These are phyloP conservation scores for Apophysomyces sp. DNA, from an alignment of 371 early-diverging fungal species.

Conservation along the genomic window DNA sequence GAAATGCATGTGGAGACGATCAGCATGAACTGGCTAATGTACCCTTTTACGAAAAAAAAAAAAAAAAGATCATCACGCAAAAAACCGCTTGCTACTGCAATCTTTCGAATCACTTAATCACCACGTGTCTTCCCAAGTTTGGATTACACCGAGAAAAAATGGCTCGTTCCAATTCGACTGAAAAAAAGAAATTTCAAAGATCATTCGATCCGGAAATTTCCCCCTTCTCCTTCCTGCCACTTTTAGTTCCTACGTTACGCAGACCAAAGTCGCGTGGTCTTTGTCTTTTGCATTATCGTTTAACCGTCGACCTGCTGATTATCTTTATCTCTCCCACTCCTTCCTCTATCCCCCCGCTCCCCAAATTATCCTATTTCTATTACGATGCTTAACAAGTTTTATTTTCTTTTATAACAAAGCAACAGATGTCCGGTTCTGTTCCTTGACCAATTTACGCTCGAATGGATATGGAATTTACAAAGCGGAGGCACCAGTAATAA, in stretches of 20 bases:
- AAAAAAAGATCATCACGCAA: neutral
- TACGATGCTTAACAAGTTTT: neutral
- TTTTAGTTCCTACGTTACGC: neutral
- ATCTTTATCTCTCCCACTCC: neutral
- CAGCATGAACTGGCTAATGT: neutral
- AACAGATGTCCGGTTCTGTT: slow-evolving; percentile 8
- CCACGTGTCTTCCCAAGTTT: slow-evolving; percentile 1
- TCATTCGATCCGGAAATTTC: slow-evolving; percentile 1
- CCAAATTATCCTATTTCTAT: no score
- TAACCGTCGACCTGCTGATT: neutral
- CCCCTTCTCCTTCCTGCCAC: neutral
- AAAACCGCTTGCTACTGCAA: neutral
- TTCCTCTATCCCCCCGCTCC: no score
- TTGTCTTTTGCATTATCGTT: neutral
- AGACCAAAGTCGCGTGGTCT: neutral
- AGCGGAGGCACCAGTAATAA: slow-evolving; percentile 94
- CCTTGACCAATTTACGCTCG: slow-evolving; percentile 6
- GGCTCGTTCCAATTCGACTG: neutral
- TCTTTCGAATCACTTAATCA: neutral
- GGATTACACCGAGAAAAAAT: neutral
- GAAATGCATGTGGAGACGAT: neutral
- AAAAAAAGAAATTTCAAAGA: neutral
- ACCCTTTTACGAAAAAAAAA: neutral
- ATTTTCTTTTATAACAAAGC: slow-evolving; percentile 20
- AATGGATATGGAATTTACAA: slow-evolving; percentile 49